Base-by-base conservation (phyloP, 2,329 filamentous ascomycete genomes). In the Zalaria obscura region DNA sequence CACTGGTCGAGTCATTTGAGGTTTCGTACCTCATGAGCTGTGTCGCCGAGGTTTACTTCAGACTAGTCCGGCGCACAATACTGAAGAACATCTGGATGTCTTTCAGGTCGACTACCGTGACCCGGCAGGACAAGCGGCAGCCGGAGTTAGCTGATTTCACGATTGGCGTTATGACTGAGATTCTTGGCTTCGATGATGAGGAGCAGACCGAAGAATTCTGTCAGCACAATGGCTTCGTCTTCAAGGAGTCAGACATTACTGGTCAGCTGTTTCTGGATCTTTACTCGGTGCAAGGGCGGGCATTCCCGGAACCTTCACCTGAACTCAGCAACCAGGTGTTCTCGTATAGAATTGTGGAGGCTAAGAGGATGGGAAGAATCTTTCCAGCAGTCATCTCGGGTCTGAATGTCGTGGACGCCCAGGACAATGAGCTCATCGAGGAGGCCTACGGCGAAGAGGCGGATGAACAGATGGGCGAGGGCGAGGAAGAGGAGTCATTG, bases 1-100 rank as follows among this genome's bases (percentile, higher is more conserved):
- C 61, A 6, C 50, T 76, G 11, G 56, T 80, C 35, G 62, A 64
- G 41, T 78, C 75, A 1, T 62, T 63, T 3, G 61, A 65, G 28
- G 67, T 75, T 1, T 73, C 76, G 0, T 80, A 78, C 50, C 59
- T 79, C 5, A 74, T 77, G 69, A 75, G 70, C 5, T 80, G 76
- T 55, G 73, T 77, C 25, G 72, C 75, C 1, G 76, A 80, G 50
- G 70, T 77, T 7, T 72, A 73, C 46, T 80, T 80, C 57, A 72
- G 72, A 41, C 60, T 71, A 26, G 60, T 80, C 35, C 71, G 76
- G 7, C 66, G 72, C 39, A 69, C 66, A 25, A 68, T 71, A 4
- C 63, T 80, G 36, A 67, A 72, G 33, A 64, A 66, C 3, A 67
- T 77, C 34, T 73, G 67, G 66, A 67, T 65, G 45, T 68, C 63